Conservation (phyloP, 1,284 basidiomycete genomes). For the Sporisorium scitamineum region DNA sequence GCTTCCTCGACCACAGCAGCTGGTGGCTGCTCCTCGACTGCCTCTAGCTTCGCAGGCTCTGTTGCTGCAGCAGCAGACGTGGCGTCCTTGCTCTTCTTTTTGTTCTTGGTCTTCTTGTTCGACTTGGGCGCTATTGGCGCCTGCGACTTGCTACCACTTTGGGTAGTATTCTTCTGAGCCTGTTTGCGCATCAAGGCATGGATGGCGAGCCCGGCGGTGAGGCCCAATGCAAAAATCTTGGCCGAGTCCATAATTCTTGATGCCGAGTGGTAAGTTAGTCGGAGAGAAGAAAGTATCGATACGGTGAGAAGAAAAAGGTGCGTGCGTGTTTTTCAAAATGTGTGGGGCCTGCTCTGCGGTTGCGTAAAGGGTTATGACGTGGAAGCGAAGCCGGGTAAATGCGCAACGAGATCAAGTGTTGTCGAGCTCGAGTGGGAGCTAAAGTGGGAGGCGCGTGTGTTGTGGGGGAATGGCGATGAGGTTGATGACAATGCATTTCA, state of each 20-base stretch:
- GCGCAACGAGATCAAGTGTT: constrained; percentile 9
- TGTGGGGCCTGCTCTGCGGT: too few relatives aligned
- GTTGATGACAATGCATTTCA: not conserved
- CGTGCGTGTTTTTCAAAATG: not conserved
- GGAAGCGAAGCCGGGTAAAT: constrained; percentile 3
- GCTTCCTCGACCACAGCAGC: not conserved
- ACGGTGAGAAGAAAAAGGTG: not conserved
- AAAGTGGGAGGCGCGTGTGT: not conserved
- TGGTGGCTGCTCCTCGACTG: constrained; percentile 2
- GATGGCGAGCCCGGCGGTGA: constrained; percentile 41
- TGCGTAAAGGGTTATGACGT: constrained; percentile 16
- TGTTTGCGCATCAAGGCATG: constrained; percentile 29
- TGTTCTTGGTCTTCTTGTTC: constrained; percentile 39
- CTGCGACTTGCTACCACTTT: not conserved
- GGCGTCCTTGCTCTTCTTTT: constrained; percentile 6
- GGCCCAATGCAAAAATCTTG: constrained; percentile 49
- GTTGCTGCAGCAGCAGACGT: not conserved
- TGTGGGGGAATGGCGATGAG: too few relatives aligned
- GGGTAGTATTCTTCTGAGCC: not conserved
- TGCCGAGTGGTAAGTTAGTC: not conserved
- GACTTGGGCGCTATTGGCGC: constrained; percentile 20
- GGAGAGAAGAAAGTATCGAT: not conserved
- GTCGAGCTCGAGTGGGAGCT: not conserved
- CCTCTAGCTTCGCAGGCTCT: not conserved
- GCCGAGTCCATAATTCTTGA: constrained; percentile 37